These are phyloP conservation scores for Fusarium virguliforme DNA, from an alignment of 2,329 filamentous ascomycete species.

Conservation along the genomic window DNA sequence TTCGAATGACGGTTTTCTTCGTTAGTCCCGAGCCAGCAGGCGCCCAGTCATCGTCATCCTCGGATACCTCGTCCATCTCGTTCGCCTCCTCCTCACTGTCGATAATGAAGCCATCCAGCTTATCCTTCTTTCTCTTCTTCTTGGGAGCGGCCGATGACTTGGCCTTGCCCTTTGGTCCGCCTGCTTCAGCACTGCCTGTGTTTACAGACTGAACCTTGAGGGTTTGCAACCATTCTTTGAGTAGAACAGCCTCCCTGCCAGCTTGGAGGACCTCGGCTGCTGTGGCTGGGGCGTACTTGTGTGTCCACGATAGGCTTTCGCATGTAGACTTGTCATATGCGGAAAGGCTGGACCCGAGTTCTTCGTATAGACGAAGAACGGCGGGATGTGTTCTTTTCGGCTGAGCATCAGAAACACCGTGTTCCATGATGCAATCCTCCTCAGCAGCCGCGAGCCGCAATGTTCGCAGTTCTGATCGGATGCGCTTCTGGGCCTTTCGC, in stretches of 20 bases:
- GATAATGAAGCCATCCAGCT: conserved; percentile 85
- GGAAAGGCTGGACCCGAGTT: conserved; percentile 75
- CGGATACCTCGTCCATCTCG: conserved; percentile 78
- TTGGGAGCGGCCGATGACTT: conserved; percentile 56
- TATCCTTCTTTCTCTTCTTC: conserved; percentile 80
- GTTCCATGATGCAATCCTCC: conserved; percentile 52
- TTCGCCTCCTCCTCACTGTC: conserved; percentile 82
- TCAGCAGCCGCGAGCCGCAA: conserved; percentile 16
- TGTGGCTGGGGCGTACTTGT: conserved; percentile 85
- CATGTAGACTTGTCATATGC: conserved; percentile 86
- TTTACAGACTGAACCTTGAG: conserved; percentile 85
- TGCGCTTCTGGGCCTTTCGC: conserved; percentile 65
- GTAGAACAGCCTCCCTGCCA: conserved; percentile 77
- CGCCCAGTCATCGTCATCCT: conserved; percentile 69
- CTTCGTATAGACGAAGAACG: conserved; percentile 71
- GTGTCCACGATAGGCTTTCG: conserved; percentile 81
- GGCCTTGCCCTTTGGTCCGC: conserved; percentile 49
- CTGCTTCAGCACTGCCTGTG: conserved; percentile 64
- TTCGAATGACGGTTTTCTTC: conserved; percentile 71
- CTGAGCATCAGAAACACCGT: conserved; percentile 54
- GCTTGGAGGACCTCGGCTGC: conserved; percentile 83
- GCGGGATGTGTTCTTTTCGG: conserved; percentile 67
- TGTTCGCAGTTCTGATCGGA: conserved; percentile 64
- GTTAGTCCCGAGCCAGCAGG: conserved; percentile 56
- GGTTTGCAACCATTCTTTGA: conserved; percentile 86